Base-by-base conservation (phyloP, 164 flowering plant species). In the Aristolochia contorta region DNA sequence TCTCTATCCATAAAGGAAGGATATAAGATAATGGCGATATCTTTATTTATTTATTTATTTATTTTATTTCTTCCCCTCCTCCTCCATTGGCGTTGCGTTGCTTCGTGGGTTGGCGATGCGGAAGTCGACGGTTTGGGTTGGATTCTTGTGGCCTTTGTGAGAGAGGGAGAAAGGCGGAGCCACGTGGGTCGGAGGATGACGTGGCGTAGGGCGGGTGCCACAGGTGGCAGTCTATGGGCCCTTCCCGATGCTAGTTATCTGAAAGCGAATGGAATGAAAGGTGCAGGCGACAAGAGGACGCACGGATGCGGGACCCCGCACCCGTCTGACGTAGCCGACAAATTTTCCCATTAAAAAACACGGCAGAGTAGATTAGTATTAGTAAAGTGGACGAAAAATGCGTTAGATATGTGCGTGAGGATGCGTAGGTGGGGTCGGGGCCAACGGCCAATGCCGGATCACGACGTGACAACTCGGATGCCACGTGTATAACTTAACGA, bases 391-490 rank as follows among this genome's bases (percentile, higher is more conserved):
- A 54, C 24, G 57, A 45, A 13, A 55, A 30, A 55, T n/a, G 46
- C 37, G 45, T 15, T 16, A 57, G 47, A 57, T 37, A 57, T 57
- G 37, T 57, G 59, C 59, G 54, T 18, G 24, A 21, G 25, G 30
- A 52, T 15, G 33, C 32, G 57, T 8, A 41, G 37, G 65, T 52
- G 65, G 57, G 50, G 49, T 48, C 13, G 60, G 48, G 37, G 65
- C 13, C n/a, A n/a, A 16, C 21, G 48, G 55, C 49, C 65, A 54
- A 61, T 51, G 33, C 57, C 45, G 49, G 64, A 61, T 61, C 64
- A 54, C 37, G 10, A 20, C 20, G 22, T 46, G 33, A n/a, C 16
- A 19, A 33, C 24, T 23, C 13, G 1, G 13, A 54, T 22, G 62
- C 62, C 33, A 46, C 62, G 33, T 23, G 20, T 12, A 1, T 9